These are phyloP conservation scores for Leccinum variicolor DNA, from an alignment of 768 basidiomycete species.

Conservation along the genomic window DNA sequence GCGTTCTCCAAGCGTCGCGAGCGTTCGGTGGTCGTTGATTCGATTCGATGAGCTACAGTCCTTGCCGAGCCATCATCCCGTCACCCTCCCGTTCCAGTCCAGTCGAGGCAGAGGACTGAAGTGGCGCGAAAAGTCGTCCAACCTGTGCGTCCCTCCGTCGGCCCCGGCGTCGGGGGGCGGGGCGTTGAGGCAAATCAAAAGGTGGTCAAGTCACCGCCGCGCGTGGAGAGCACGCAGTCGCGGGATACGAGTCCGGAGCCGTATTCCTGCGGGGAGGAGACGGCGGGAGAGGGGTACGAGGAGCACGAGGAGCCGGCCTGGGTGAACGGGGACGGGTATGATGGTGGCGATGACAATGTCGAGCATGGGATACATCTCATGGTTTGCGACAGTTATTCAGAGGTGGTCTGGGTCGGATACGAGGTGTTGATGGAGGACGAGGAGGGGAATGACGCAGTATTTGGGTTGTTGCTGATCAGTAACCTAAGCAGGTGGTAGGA, in stretches of 20 bases:
- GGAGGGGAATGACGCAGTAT: no score
- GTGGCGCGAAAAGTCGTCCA: conserved; percentile 39
- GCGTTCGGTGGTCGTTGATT: conserved; percentile 44
- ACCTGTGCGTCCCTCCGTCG: conserved; percentile 27
- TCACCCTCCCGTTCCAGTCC: conserved; percentile 46
- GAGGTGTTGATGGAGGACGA: conserved; percentile 43
- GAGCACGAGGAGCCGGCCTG: conserved; percentile 42
- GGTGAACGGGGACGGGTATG: conserved; percentile 23
- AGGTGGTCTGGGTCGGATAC: conserved; percentile 82
- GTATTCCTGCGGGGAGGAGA: conserved; percentile 76
- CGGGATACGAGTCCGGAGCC: no score
- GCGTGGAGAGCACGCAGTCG: no score
- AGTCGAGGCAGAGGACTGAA: conserved; percentile 44
- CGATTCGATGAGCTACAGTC: conserved; percentile 54
- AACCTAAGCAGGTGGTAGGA: neutral
- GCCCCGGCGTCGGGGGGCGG: conserved; percentile 3
- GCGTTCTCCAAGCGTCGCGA: conserved; percentile 57
- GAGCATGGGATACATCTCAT: conserved; percentile 72
- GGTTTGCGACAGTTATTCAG: conserved; percentile 74
- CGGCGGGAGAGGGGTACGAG: conserved; percentile 61
- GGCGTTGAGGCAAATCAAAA: conserved; percentile 21
- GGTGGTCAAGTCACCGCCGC: conserved; percentile 59
- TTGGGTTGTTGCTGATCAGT: no score
- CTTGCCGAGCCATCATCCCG: conserved; percentile 31
- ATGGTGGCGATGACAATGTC: conserved; percentile 33